Conservation (phyloP, 2,329 filamentous ascomycete genomes). For the Sporothrix humicola region DNA sequence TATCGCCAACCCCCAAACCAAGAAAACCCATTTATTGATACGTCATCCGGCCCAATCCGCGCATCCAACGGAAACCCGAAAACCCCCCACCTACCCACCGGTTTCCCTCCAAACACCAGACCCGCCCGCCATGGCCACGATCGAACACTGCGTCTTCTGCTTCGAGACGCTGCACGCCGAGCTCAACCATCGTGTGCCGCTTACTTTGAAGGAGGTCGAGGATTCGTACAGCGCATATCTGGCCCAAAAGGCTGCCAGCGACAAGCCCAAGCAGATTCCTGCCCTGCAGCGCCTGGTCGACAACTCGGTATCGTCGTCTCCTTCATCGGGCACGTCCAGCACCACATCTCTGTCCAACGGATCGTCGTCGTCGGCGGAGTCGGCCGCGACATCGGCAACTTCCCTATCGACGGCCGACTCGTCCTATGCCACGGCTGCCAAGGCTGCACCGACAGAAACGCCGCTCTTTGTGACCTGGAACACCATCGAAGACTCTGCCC, state of each 20-base stretch:
- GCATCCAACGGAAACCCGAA: background rate
- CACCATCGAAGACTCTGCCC: constrained; percentile 53
- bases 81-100: background rate
- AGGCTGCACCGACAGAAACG: constrained; percentile 53
- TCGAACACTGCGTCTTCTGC: constrained; percentile 87
- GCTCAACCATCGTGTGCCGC: constrained; percentile 71
- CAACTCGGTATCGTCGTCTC: constrained; percentile 39
- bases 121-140: constrained; percentile 71
- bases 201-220: constrained; percentile 72
- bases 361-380: constrained; percentile 41
- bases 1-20: background rate
- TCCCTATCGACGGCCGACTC: background rate
- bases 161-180: constrained; percentile 84
- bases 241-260: constrained; percentile 38
- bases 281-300: constrained; percentile 51
- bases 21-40: background rate
- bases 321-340: constrained; percentile 33
- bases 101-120: background rate
- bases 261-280: constrained; percentile 47
- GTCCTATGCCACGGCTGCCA: background rate
- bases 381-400: constrained; percentile 6
- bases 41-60: background rate
- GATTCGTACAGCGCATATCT: constrained; percentile 61
- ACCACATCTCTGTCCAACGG: background rate
- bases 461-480: constrained; percentile 98